A percentile compares a stretch with the other conserved stretches of the same genome.
phyloP scores from a whole-genome alignment of 2,329 filamentous ascomycete genomes.

The Claviceps spartinae region DNA sequence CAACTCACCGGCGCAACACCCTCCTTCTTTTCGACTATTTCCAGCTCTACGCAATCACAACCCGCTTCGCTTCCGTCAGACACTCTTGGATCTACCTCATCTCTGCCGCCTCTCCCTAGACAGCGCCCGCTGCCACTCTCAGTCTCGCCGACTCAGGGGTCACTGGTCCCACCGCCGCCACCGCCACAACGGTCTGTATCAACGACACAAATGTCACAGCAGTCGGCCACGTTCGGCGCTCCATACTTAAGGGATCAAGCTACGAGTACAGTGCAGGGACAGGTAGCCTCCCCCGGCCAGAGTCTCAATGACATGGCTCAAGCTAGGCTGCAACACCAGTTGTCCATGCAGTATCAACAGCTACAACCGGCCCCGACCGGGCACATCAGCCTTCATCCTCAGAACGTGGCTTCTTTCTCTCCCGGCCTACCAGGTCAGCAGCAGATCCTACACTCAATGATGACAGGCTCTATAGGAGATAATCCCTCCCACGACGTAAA shows the following conservation, averaged over 20 bases:
- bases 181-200: conserved; percentile 65
- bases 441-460: conserved; percentile 34
- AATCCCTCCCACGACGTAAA: conserved; percentile 27
- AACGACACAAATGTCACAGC: conserved; percentile 70
- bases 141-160: conserved; percentile 41
- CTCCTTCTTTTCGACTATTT: conserved; percentile 37
- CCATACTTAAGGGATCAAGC: conserved; percentile 72
- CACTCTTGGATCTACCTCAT: conserved; percentile 4
- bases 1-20: conserved; percentile 42
- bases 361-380: conserved; percentile 27
- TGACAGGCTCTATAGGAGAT: conserved; percentile 30
- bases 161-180: conserved; percentile 65
- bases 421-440: conserved; percentile 15
- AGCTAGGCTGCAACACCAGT: conserved; percentile 50
- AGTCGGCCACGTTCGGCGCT: conserved; percentile 58
- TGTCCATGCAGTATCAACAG: conserved; percentile 33
- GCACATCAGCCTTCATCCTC: conserved; percentile 21
- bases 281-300: conserved; percentile 60
- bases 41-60: conserved; percentile 28
- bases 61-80: conserved; percentile 2
- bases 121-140: conserved; percentile 62
- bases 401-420: conserved; percentile 25
- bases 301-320: conserved; percentile 62
- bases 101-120: conserved; percentile 26
- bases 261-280: conserved; percentile 53